Percentiles rank a stretch among this genome's conserved stretches.
phyloP scores from a whole-genome alignment of 2,329 filamentous ascomycete genomes.

The Stachybotrys chartarum region DNA sequence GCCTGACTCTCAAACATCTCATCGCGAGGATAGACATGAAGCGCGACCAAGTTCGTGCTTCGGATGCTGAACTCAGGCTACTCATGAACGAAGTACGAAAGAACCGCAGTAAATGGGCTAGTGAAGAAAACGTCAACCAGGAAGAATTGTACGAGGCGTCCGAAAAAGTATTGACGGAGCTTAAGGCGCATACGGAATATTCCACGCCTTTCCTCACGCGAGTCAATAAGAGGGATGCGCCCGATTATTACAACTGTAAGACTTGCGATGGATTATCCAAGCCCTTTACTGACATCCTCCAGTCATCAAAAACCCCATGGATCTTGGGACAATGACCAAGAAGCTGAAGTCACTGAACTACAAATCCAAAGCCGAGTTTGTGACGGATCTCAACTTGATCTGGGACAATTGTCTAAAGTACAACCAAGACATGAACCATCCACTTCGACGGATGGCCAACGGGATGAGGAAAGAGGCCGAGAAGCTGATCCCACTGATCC shows the following conservation, averaged over 20 bases:
- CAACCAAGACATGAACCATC: constrained; percentile 83
- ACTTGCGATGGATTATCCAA: constrained; percentile 7
- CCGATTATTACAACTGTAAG: constrained; percentile 88
- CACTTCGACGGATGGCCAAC: constrained; percentile 83
- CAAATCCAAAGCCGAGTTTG: constrained; percentile 90
- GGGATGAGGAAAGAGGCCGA: constrained; percentile 97
- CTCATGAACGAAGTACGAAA: constrained; percentile 97
- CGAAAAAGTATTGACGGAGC: constrained; percentile 93
- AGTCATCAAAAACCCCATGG: constrained; percentile 97
- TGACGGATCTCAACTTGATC: constrained; percentile 86
- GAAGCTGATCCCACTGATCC: constrained; percentile 90
- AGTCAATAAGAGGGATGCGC: constrained; percentile 95
- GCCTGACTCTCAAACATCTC: constrained; percentile 90
- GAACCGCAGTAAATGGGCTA: constrained; percentile 98
- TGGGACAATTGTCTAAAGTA: constrained; percentile 97
- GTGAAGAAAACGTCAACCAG: constrained; percentile 93
- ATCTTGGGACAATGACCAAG: constrained; percentile 96
- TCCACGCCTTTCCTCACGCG: constrained; percentile 91
- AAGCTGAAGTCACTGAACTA: constrained; percentile 78
- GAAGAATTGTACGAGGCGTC: constrained; percentile 96
- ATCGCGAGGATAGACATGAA: constrained; percentile 94
- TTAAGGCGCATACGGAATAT: constrained; percentile 96
- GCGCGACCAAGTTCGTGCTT: constrained; percentile 81
- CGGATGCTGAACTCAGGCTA: constrained; percentile 83
- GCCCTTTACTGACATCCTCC: constrained; percentile 15